Evolutionary conservation across 2,329 filamentous ascomycete species (phyloP).

Genomic region (Cladosporium halotolerans): DNA sequence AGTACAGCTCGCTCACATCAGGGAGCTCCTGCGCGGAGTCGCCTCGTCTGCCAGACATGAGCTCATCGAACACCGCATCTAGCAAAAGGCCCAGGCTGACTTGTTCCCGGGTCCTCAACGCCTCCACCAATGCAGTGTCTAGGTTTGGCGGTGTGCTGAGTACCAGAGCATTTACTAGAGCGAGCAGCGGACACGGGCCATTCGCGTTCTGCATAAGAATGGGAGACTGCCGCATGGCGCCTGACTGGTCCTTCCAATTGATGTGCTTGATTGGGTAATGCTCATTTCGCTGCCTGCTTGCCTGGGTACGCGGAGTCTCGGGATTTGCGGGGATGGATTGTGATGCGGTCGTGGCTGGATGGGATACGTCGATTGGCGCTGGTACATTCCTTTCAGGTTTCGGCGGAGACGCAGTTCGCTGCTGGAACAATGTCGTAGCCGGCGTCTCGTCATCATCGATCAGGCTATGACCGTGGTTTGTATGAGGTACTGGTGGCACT

Average conservation of each 20-base stretch:
- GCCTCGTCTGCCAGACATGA: conserved; percentile 70
- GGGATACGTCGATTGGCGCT: conserved; percentile 4
- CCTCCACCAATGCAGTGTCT: conserved; percentile 68
- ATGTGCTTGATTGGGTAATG: conserved; percentile 93
- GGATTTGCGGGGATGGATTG: conserved; percentile 20
- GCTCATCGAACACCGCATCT: conserved; percentile 85
- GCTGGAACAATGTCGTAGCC: conserved; percentile 2
- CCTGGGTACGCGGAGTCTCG: conserved; percentile 36
- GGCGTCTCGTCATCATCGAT: conserved; percentile 7
- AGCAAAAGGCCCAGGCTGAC: conserved; percentile 80
- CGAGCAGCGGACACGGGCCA: conserved; percentile 86
- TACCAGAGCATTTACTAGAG: conserved; percentile 85
- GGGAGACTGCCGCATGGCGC: conserved; percentile 69
- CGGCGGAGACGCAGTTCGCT: background rate
- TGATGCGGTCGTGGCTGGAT: conserved; percentile 13
- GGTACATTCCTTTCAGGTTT: conserved; percentile 11
- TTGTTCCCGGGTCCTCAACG: conserved; percentile 73
- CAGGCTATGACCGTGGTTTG: conserved; percentile 8
- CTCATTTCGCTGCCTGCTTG: conserved; percentile 53
- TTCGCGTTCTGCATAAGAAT: conserved; percentile 91
- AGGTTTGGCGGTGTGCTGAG: conserved; percentile 66
- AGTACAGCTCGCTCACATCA: conserved; percentile 81
- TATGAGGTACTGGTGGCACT: conserved; percentile 12
- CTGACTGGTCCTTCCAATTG: conserved; percentile 67
- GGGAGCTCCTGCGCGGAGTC: conserved; percentile 62